Conservation (phyloP, 148 eudicot genomes). For the Cornus kousa region DNA sequence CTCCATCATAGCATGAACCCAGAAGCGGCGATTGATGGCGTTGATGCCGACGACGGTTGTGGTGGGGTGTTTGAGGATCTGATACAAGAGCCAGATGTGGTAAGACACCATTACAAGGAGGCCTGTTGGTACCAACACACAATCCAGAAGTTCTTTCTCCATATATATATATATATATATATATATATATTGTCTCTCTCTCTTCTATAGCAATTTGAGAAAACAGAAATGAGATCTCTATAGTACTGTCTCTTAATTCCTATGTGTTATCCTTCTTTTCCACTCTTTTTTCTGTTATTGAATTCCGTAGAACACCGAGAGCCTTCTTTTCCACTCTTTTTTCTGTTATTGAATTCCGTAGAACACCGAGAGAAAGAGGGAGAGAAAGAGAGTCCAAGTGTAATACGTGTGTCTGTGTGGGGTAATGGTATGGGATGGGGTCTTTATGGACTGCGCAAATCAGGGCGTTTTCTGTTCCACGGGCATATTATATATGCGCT, state of each 20-base stretch:
- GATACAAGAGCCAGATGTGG: conserved; percentile 57
- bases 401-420: neutral
- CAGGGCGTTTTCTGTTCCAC: too few relatives aligned
- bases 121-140: conserved; percentile 62
- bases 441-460: neutral
- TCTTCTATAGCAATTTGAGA: too few relatives aligned
- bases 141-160: conserved; percentile 56
- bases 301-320: too few relatives aligned
- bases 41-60: conserved; percentile 74
- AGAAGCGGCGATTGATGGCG: conserved; percentile 73
- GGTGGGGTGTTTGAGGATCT: conserved; percentile 49
- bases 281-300: neutral
- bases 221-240: too few relatives aligned
- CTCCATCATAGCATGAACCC: conserved; percentile 94
- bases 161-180: conserved; percentile 6
- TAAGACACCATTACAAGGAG: conserved; percentile 54
- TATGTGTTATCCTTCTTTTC: too few relatives aligned
- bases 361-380: neutral
- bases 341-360: too few relatives aligned
- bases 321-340: too few relatives aligned
- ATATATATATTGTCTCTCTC: too few relatives aligned
- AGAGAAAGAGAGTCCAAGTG: neutral
- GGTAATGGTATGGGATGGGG: too few relatives aligned
- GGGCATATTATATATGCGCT: too few relatives aligned
- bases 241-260: too few relatives aligned